Percentiles rank a stretch among this genome's conserved stretches.
Evolutionary conservation across 2,329 filamentous ascomycete species (phyloP).

Genomic region (Diaporthe batatas): DNA sequence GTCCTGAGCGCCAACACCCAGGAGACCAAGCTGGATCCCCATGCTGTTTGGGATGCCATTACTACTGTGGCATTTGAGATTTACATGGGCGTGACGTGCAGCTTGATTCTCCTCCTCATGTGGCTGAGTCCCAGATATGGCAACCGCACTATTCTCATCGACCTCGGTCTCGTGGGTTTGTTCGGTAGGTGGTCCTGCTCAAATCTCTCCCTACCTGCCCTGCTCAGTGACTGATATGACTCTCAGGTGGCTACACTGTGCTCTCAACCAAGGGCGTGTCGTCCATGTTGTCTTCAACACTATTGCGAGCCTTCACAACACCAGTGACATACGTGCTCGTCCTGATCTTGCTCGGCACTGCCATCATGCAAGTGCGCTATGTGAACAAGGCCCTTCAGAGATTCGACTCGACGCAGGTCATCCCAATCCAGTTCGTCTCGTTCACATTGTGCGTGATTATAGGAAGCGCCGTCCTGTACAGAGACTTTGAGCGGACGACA

Average conservation of each 20-base stretch:
- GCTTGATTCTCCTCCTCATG: constrained; percentile 82
- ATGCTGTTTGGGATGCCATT: constrained; percentile 91
- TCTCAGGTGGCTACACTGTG: constrained; percentile 89
- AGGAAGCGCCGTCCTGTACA: constrained; percentile 91
- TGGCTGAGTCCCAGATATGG: constrained; percentile 87
- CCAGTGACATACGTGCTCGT: constrained; percentile 92
- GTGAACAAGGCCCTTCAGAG: constrained; percentile 89
- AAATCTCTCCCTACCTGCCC: not conserved
- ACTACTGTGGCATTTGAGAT: constrained; percentile 90
- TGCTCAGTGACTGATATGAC: not conserved
- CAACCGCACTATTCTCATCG: constrained; percentile 88
- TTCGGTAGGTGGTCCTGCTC: constrained; percentile 74
- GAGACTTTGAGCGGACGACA: constrained; percentile 91
- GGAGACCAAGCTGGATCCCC: constrained; percentile 90
- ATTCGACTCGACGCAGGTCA: constrained; percentile 98
- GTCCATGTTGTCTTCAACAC: constrained; percentile 90
- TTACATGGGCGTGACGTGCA: constrained; percentile 83
- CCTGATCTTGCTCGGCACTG: constrained; percentile 82
- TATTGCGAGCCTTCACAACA: constrained; percentile 90
- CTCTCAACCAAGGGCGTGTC: constrained; percentile 96
- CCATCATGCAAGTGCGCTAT: constrained; percentile 97
- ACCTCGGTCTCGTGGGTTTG: constrained; percentile 90
- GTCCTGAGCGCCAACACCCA: constrained; percentile 91
- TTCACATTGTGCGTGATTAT: constrained; percentile 97
- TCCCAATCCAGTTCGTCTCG: constrained; percentile 96